Base-by-base conservation (phyloP, 495 filamentous ascomycete genomes). In the Lophium mytilinum region DNA sequence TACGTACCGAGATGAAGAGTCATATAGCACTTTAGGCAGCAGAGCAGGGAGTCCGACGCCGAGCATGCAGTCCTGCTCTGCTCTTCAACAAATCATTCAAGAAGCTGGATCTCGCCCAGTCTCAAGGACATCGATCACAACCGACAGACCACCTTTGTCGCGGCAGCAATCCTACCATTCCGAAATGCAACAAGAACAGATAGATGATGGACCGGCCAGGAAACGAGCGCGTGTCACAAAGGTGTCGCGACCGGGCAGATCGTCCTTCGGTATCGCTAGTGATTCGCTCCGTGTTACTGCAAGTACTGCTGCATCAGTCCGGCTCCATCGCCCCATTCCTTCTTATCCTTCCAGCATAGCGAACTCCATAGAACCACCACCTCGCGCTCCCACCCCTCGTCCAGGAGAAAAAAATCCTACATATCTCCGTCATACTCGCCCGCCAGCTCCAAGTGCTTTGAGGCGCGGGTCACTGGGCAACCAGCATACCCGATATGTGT, bases 221-320 rank as follows among this genome's bases (percentile, higher is more conserved):
- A 87, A 87, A 77, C 75, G 86, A 63, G 90, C 88, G 17, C 89
- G 84, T 61, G 73, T 86, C 21, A 86, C 78, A 21, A 81, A 83
- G 66, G 81, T 84, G 4, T 80, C 86, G 37, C 82, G 83, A 72
- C 83, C 77, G 39, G 81, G 80, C 33, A 84, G 82, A 45, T 78
- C 82, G 6, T 79, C 85, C 6, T 82, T 93, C 64, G 86, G 83
- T 41, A 76, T 80, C 30, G 83, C 82, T 46, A 79, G 83, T 17
- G 87, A 89, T 37, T 94, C 90, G 7, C 74, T 96, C n/a, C 78
- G 90, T 52, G 89, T 95, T 10, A 83, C 86, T 60, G 90, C 90
- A 17, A 93, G 88, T 68, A 92, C 89, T 14, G 82, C 90, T 34
- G 88, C 88, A 15, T 94, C 90, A 8, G 78, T 96, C 55, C 87